Base-by-base conservation (phyloP, 2,329 filamentous ascomycete genomes). In the Monilinia fructigena region DNA sequence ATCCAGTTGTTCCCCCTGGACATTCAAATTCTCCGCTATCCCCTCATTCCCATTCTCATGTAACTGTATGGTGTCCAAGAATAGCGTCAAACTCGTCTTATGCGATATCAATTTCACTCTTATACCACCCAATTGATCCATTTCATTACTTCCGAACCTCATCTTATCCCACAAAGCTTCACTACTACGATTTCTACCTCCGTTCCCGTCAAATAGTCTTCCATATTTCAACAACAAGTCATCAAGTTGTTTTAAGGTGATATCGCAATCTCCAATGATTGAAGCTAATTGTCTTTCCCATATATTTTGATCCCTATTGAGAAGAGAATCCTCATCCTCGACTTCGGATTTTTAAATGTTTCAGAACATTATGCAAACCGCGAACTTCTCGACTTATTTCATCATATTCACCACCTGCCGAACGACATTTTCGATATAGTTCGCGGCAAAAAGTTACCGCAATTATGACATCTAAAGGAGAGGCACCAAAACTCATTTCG, bases 291-390 rank as follows among this genome's bases (percentile, higher is more conserved):
- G 81, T 47, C 81, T 79, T 11, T 77, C 74, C 70, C 84, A 85
- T 58, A 82, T 75, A 45, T 78, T 76, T 28, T 77, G 77, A 35
- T 75, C 73, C 53, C 77, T 74, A 76, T 83, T 83, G 20, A 89
- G 78, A 14, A 82, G 77, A 12, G 86, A 87, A 70, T 84, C 83
- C 1, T 80, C 78, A 70, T 86, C 85, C 69, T 83, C 80, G 50
- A 82, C 81, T 76, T 88, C 86, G 69, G 81, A 79, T 65, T 83
- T 83, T 84, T 35, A 89, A 78, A 71, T 87, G 83, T 65, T 84
- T 82, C 8, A 89, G 78, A 16, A 82, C 82, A 7, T 81, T 81
- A 70, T 88, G 82, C 52, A 89, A 78, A 54, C 79, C 79, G 65
- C 81, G 82, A 50, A 88, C 80, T 47, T 82, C 80, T 18, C 76